A percentile compares a stretch with the other conserved stretches of the same genome.
Evolutionary conservation across 257 asterid genomes (phyloP).

Genomic region (Dorcoceras hygrometricum): DNA sequence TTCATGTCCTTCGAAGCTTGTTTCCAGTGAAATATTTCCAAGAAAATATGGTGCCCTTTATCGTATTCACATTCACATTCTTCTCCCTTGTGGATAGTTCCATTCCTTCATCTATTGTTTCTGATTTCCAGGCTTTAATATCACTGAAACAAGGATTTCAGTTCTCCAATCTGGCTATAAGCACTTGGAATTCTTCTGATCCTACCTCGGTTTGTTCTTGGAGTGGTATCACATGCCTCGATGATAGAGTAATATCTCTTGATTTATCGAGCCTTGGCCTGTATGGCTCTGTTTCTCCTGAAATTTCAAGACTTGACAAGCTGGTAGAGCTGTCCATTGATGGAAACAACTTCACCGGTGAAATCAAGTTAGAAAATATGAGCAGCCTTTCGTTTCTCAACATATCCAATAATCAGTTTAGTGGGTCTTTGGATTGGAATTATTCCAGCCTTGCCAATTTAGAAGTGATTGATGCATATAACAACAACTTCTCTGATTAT

Average conservation of each 20-base stretch:
- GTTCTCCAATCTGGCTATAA: slow-evolving; percentile 32
- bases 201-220: slow-evolving; percentile 68
- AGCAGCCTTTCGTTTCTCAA: slow-evolving; percentile 56
- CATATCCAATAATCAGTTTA: slow-evolving; percentile 66
- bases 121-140: slow-evolving; percentile 62
- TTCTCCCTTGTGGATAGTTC: slow-evolving; percentile 36
- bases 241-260: slow-evolving; percentile 54
- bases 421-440: slow-evolving; percentile 73
- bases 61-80: slow-evolving; percentile 38
- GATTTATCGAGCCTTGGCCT: slow-evolving; percentile 67
- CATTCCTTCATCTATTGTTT: slow-evolving; percentile 42
- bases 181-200: slow-evolving; percentile 59
- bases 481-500: slow-evolving; percentile 69
- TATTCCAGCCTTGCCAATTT: slow-evolving; percentile 55
- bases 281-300: slow-evolving; percentile 67
- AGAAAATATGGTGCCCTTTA: slow-evolving; percentile 43
- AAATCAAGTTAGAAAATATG: slow-evolving; percentile 60
- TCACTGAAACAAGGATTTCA: slow-evolving; percentile 54
- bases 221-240: slow-evolving; percentile 66
- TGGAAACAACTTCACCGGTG: slow-evolving; percentile 97
- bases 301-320: slow-evolving; percentile 53
- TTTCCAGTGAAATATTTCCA: slow-evolving; percentile 38
- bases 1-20: slow-evolving; percentile 46
- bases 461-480: slow-evolving; percentile 70
- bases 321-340: slow-evolving; percentile 68